phyloP scores from a whole-genome alignment of 495 filamentous ascomycete species.

The Bacidia rubella region DNA sequence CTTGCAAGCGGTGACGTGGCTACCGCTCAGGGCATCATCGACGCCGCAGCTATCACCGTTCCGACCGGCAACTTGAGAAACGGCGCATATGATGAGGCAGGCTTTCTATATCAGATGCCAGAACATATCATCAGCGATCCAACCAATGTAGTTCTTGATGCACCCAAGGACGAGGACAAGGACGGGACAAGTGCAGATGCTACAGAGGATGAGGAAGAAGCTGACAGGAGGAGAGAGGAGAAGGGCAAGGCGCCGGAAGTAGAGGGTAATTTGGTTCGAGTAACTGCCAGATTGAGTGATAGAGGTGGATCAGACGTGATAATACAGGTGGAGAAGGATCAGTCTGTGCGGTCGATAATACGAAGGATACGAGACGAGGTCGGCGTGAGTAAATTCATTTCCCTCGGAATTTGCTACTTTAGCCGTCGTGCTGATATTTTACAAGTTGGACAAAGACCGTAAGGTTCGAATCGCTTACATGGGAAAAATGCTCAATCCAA shows the following conservation, averaged over 20 bases:
- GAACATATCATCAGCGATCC: conserved; percentile 68
- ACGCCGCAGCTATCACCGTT: conserved; percentile 65
- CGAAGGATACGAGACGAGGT: conserved; percentile 51
- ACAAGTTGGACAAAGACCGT: conserved; percentile 36
- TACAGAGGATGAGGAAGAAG: conserved; percentile 37
- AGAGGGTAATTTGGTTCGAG: conserved; percentile 36
- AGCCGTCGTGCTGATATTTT: background rate
- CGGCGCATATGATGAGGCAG: conserved; percentile 67
- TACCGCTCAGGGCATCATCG: conserved; percentile 64
- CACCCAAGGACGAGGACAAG: conserved; percentile 9
- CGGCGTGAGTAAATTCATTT: conserved; percentile 36
- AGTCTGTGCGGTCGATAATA: conserved; percentile 49
- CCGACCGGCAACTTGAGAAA: conserved; percentile 58
- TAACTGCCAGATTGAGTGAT: conserved; percentile 57
- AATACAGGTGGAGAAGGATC: conserved; percentile 43
- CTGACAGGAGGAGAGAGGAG: conserved; percentile 49
- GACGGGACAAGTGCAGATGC: conserved; percentile 26
- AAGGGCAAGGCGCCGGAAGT: conserved; percentile 42
- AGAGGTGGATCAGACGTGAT: conserved; percentile 49
- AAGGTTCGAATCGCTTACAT: conserved; percentile 62
- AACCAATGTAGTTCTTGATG: conserved; percentile 43
- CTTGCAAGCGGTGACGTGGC: conserved; percentile 45
- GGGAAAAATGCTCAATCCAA: conserved; percentile 63
- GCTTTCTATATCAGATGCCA: conserved; percentile 62
- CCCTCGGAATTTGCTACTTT: background rate